Evolutionary conservation across 495 filamentous ascomycete species (phyloP).

Genomic region (Pyrenula aspistea): DNA sequence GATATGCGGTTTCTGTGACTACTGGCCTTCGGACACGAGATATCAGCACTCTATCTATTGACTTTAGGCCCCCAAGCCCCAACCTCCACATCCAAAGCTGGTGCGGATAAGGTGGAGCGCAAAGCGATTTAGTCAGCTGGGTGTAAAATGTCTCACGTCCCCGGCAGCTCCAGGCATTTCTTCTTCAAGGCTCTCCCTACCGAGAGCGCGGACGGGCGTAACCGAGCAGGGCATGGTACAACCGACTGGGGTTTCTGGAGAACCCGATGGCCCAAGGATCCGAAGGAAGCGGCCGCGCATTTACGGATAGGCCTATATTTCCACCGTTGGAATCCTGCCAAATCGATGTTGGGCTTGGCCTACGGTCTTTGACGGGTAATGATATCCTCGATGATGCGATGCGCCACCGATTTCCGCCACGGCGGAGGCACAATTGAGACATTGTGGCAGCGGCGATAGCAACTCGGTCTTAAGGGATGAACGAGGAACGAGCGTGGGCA

Average conservation of each 20-base stretch:
- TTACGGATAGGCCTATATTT: neutral
- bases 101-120: neutral
- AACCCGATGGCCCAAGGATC: neutral
- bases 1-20: too few species aligned
- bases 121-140: neutral
- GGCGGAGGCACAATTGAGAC: neutral
- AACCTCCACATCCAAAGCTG: neutral
- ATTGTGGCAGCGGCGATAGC: too few species aligned
- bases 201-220: too few species aligned
- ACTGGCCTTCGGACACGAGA: neutral
- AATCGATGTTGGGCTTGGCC: neutral
- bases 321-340: neutral
- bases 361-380: neutral
- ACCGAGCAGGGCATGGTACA: neutral
- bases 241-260: neutral
- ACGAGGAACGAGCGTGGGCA: too few species aligned
- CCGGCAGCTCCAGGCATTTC: constrained; percentile 4
- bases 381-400: neutral
- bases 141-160: neutral
- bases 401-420: too few species aligned
- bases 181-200: too few species aligned
- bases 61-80: neutral
- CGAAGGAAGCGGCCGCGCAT: neutral
- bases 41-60: neutral
- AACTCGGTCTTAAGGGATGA: too few species aligned